Base-by-base conservation (phyloP, 2,329 filamentous ascomycete species). In the Epichloe gansuensis region DNA sequence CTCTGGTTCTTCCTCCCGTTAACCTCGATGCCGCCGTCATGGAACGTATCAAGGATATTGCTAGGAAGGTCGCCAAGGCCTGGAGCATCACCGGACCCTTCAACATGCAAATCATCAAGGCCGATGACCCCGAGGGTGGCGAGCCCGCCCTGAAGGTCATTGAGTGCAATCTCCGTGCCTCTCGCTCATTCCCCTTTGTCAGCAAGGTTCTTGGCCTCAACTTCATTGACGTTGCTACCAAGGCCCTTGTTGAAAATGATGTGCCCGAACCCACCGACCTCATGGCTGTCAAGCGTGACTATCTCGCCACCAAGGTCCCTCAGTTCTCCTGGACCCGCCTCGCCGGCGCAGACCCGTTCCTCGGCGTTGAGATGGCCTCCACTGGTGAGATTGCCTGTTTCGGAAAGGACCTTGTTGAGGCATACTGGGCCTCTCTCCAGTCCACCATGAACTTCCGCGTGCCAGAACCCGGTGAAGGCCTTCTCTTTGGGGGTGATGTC, bases 81-180 rank as follows among this genome's bases (percentile, higher is more conserved):
- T 96, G 91, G 89, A 89, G 80, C 64, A 97, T 97, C 68, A 97
- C 89, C 21, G 93, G 93, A 51, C 93, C 93, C 54, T 98, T 97
- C 82, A 98, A 98, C 79, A 97, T 98, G 91, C 93, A 98, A 68
- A 95, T 98, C 71, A 97, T 98, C 79, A 95, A 95, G 75, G 89
- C 87, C 38, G 77, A 87, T 12, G 75, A 85, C 63, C 81, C 85
- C 35, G 82, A 87, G 54, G 86, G 86, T 53, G 84, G 84, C 52
- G 79, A 85, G 64, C 81, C 87, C 36, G 76, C 80, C 31, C 80
- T 97, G 58, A 96, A 96, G 77, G 91, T 97, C 63, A 97, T 97
- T 57, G 91, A 97, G 73, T 97, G 91, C 76, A 97, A 97, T 71
- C 82, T 97, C 56, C 91, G 91, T 68, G 93, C 91, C 53, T 97